Conservation (phyloP, 495 filamentous ascomycete species). For the Bryoglossum gracile region DNA sequence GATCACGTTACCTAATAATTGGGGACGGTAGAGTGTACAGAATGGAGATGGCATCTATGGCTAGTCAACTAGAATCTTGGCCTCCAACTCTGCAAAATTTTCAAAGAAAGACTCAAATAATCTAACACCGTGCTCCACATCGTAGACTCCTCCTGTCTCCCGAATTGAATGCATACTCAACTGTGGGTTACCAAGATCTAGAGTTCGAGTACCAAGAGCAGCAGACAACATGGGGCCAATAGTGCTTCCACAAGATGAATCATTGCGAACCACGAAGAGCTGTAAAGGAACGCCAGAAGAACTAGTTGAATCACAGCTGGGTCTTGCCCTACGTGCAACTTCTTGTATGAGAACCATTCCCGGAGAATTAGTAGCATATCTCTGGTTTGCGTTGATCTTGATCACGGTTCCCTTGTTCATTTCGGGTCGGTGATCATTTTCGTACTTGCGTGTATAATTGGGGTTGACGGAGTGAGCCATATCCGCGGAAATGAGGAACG, state of each 20-base stretch:
- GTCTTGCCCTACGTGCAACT: slow-evolving; percentile 56
- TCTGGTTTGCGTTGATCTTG: slow-evolving; percentile 95
- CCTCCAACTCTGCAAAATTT: slow-evolving; percentile 70
- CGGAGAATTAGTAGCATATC: slow-evolving; percentile 93
- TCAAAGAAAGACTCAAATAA: slow-evolving; percentile 85
- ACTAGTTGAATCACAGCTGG: slow-evolving; percentile 27
- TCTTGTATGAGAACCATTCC: slow-evolving; percentile 91
- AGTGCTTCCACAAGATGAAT: slow-evolving; percentile 87
- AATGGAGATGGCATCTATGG: too few relatives aligned
- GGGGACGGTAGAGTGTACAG: too few relatives aligned
- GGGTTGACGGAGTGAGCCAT: slow-evolving; percentile 96
- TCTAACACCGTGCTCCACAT: slow-evolving; percentile 81
- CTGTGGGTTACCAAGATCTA: slow-evolving; percentile 95
- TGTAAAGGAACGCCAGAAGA: slow-evolving; percentile 71
- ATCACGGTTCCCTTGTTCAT: slow-evolving; percentile 96
- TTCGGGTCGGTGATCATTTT: slow-evolving; percentile 79
- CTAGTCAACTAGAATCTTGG: slow-evolving; percentile 73
- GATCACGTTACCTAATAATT: too few relatives aligned
- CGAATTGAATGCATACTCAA: slow-evolving; percentile 95
- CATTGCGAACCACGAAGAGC: slow-evolving; percentile 93
- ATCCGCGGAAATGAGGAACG: slow-evolving; percentile 92
- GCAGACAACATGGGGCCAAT: slow-evolving; percentile 94
- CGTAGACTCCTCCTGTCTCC: slow-evolving; percentile 79
- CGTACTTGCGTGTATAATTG: slow-evolving; percentile 89
- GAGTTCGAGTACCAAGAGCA: slow-evolving; percentile 72